phyloP scores from a whole-genome alignment of 768 basidiomycete genomes.

The Termitomyces eurrhizus region DNA sequence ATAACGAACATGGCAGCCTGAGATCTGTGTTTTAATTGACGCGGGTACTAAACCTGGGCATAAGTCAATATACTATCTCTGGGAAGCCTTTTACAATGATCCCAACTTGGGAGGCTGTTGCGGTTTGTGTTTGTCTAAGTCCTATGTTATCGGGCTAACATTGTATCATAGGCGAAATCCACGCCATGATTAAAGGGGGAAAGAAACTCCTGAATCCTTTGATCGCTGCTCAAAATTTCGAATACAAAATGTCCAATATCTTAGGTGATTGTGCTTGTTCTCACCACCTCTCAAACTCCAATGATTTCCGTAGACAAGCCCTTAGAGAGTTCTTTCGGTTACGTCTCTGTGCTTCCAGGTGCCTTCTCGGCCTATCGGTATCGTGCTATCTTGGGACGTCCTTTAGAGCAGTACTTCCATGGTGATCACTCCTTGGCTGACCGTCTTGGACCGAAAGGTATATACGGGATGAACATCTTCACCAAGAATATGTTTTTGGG shows the following conservation, averaged over 20 bases:
- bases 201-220: slow-evolving; percentile 89
- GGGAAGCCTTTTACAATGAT: slow-evolving; percentile 89
- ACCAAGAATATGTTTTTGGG: slow-evolving; percentile 78
- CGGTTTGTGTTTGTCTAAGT: slow-evolving; percentile 35
- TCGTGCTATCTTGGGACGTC: slow-evolving; percentile 86
- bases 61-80: slow-evolving; percentile 93
- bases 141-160: not conserved
- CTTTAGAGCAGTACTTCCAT: slow-evolving; percentile 82
- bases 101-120: slow-evolving; percentile 80
- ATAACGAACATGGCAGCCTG: slow-evolving; percentile 49
- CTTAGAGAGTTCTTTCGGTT: slow-evolving; percentile 92
- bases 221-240: slow-evolving; percentile 94
- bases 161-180: slow-evolving; percentile 59
- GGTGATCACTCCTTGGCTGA: slow-evolving; percentile 89
- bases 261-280: slow-evolving; percentile 44
- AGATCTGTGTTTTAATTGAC: slow-evolving; percentile 89
- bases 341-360: slow-evolving; percentile 92
- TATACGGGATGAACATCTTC: slow-evolving; percentile 96
- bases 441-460: slow-evolving; percentile 89
- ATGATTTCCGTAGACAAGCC: slow-evolving; percentile 65
- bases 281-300: not conserved
- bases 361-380: slow-evolving; percentile 97
- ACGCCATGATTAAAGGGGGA: slow-evolving; percentile 94
- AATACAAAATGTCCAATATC: slow-evolving; percentile 99
- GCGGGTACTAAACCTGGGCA: slow-evolving; percentile 97